Evolutionary conservation across 306 rosid genomes (phyloP).

Genomic region (Mimosa bimucronata): DNA sequence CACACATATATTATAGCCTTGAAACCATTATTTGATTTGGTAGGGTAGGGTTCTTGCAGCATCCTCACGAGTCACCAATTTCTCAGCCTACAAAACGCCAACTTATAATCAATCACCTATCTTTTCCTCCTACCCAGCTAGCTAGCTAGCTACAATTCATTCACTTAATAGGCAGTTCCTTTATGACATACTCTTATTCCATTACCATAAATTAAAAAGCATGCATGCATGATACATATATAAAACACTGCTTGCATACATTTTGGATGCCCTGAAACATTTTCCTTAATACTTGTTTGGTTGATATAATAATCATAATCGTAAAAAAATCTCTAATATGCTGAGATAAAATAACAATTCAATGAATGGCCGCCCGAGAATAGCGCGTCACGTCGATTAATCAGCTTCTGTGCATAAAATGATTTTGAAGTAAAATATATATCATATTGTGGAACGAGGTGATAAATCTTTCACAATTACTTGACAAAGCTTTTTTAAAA

Average conservation of each 20-base stretch:
- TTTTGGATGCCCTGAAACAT: background rate
- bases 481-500: background rate
- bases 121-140: background rate
- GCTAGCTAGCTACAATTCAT: background rate
- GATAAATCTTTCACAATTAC: background rate
- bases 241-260: background rate
- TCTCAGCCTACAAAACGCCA: conserved; percentile 11
- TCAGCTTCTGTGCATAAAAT: background rate
- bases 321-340: background rate
- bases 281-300: background rate
- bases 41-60: conserved; percentile 40
- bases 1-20: background rate
- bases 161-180: background rate
- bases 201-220: background rate
- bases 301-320: background rate
- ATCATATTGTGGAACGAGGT: background rate
- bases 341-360: background rate
- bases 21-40: conserved; percentile 31
- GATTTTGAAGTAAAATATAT: background rate
- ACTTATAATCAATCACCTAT: background rate
- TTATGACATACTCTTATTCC: background rate
- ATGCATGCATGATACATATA: background rate
- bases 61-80: background rate
- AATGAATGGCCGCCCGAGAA: background rate
- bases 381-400: background rate